A percentile compares a stretch with the other conserved stretches of the same genome.
Evolutionary conservation across 176 grass and related monocot genomes (phyloP).

Genomic region (Musa itinerans): DNA sequence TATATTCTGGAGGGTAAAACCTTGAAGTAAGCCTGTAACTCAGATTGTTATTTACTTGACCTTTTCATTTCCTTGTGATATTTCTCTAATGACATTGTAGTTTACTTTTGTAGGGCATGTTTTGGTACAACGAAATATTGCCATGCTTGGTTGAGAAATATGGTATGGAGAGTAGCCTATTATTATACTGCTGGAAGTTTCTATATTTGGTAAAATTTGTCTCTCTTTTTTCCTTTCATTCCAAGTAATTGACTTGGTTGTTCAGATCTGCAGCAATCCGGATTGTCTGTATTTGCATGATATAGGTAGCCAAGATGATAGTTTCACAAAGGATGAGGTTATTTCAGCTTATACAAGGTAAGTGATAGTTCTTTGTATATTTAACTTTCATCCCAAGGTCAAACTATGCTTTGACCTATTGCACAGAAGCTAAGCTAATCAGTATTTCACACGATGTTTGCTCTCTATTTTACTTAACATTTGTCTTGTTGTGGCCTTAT

Average conservation of each 20-base stretch:
- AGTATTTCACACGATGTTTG: not conserved
- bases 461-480: conserved; percentile 11
- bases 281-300: conserved; percentile 99
- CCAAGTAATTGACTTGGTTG: conserved; percentile 22
- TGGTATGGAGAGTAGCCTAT: conserved; percentile 45
- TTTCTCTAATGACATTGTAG: conserved; percentile 12
- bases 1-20: conserved; percentile 92
- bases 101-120: conserved; percentile 57
- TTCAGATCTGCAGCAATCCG: conserved; percentile 90
- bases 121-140: conserved; percentile 99
- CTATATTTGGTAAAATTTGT: conserved; percentile 1
- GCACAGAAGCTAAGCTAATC: not conserved
- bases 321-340: conserved; percentile 97
- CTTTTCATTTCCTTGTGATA: conserved; percentile 9
- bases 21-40: conserved; percentile 49
- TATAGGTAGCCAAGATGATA: conserved; percentile 85
- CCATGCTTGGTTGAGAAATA: conserved; percentile 89
- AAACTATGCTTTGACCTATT: not conserved
- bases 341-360: conserved; percentile 99
- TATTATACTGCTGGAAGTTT: conserved; percentile 14
- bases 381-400: not conserved
- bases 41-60: conserved; percentile 13
- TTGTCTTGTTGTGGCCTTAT: conserved; percentile 22
- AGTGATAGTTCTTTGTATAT: not conserved
- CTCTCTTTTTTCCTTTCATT: conserved; percentile 2